A percentile compares a stretch with the other conserved stretches of the same genome.
Conservation (phyloP, 2,329 filamentous ascomycete species). For the Pseudopithomyces chartarum region DNA sequence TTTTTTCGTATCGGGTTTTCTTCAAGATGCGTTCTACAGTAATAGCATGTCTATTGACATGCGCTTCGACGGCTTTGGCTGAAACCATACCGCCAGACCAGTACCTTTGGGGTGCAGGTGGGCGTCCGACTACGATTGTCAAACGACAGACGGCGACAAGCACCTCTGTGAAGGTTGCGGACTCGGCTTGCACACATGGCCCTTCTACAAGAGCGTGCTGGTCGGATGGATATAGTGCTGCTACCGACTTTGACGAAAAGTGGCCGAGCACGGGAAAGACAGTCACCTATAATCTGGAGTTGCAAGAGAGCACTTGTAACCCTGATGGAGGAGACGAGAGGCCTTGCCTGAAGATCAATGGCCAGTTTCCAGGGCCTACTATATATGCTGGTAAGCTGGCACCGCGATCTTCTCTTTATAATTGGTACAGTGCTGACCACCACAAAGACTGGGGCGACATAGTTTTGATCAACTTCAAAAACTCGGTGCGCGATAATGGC, state of each 20-base stretch:
- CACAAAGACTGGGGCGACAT: conserved; percentile 30
- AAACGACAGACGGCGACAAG: conserved; percentile 14
- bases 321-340: conserved; percentile 23
- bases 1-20: background rate
- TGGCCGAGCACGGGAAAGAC: conserved; percentile 45
- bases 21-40: conserved; percentile 20
- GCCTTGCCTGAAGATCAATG: conserved; percentile 28
- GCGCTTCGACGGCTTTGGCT: conserved; percentile 20
- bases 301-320: conserved; percentile 44
- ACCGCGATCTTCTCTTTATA: background rate
- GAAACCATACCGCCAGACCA: conserved; percentile 21
- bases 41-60: conserved; percentile 20
- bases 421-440: conserved; percentile 6
- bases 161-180: conserved; percentile 20
- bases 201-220: conserved; percentile 45
- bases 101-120: conserved; percentile 26
- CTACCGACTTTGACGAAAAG: conserved; percentile 48
- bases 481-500: conserved; percentile 59
- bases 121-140: conserved; percentile 15
- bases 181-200: conserved; percentile 42
- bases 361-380: conserved; percentile 27
- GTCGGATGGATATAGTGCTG: conserved; percentile 44
- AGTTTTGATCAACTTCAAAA: conserved; percentile 50
- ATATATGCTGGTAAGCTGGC: conserved; percentile 46
- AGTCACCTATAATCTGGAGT: conserved; percentile 38